phyloP scores from a whole-genome alignment of 257 asterid genomes.

The Solanum habrochaites region DNA sequence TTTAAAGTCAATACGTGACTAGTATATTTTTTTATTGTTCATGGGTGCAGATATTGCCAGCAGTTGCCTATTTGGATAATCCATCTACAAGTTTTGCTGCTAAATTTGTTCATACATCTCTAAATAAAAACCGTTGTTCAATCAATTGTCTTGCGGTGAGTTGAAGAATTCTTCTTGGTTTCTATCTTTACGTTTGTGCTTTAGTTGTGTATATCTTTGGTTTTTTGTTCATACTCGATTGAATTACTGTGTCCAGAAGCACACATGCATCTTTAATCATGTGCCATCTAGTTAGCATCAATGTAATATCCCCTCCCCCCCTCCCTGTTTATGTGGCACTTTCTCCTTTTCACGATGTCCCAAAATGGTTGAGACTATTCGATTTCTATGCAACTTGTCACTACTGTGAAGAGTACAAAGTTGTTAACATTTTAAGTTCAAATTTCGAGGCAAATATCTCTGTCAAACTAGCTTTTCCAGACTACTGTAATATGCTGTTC shows the following conservation, averaged over 20 bases:
- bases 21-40: neutral
- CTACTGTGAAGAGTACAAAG: neutral
- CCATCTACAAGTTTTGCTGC: conserved; percentile 97
- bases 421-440: neutral
- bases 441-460: neutral
- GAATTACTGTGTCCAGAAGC: neutral
- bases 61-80: conserved; percentile 70
- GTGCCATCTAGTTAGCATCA: neutral
- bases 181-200: neutral
- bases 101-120: conserved; percentile 93
- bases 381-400: neutral
- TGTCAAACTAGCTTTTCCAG: neutral
- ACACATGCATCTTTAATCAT: neutral
- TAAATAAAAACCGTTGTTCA: conserved; percentile 92
- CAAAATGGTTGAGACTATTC: neutral
- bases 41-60: conserved; percentile 78
- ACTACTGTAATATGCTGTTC: neutral
- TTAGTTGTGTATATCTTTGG: neutral
- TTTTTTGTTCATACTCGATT: neutral
- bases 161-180: conserved; percentile 4
- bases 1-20: neutral
- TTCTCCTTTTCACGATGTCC: neutral
- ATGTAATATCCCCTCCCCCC: neutral
- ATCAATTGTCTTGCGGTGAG: conserved; percentile 88
- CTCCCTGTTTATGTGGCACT: neutral